These are phyloP conservation scores for Corchorus olitorius DNA, from an alignment of 345 rosid species.

Conservation along the genomic window DNA sequence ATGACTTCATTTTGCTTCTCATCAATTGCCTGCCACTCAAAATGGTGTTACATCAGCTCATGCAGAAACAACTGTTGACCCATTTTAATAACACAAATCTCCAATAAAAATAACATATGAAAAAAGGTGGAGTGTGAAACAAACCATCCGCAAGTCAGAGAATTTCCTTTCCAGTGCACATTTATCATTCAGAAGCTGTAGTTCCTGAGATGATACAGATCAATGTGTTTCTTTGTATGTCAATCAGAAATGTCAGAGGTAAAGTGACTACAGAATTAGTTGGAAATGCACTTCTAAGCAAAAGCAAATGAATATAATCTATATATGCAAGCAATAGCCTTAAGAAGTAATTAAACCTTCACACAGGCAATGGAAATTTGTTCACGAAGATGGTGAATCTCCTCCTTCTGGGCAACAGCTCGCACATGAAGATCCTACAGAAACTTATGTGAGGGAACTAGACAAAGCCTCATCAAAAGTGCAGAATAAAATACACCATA, in stretches of 20 bases:
- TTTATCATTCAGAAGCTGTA: constrained; percentile 80
- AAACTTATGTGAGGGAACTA: constrained; percentile 25
- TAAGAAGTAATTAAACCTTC: constrained; percentile 49
- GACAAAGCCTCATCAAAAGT: constrained; percentile 18
- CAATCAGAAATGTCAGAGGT: constrained; percentile 15
- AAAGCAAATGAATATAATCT: constrained; percentile 7
- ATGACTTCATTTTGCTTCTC: constrained; percentile 87
- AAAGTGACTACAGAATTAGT: constrained; percentile 5
- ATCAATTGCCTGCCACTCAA: constrained; percentile 71
- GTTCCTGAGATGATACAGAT: constrained; percentile 57
- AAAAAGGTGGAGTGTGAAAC: constrained; percentile 24
- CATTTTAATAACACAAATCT: background rate
- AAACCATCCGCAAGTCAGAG: constrained; percentile 90
- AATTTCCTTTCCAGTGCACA: constrained; percentile 78
- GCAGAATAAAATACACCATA: constrained; percentile 11
- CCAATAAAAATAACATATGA: background rate
- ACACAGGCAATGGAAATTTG: constrained; percentile 70
- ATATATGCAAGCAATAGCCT: constrained; percentile 12
- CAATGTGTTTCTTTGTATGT: constrained; percentile 19
- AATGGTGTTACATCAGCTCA: constrained; percentile 26
- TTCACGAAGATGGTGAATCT: constrained; percentile 77
- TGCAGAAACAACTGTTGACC: constrained; percentile 27
- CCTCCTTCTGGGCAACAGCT: constrained; percentile 64
- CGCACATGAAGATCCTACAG: constrained; percentile 64
- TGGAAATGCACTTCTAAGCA: background rate